These are phyloP conservation scores for Rubus parviflorus DNA, from an alignment of 306 rosid species.

Conservation along the genomic window DNA sequence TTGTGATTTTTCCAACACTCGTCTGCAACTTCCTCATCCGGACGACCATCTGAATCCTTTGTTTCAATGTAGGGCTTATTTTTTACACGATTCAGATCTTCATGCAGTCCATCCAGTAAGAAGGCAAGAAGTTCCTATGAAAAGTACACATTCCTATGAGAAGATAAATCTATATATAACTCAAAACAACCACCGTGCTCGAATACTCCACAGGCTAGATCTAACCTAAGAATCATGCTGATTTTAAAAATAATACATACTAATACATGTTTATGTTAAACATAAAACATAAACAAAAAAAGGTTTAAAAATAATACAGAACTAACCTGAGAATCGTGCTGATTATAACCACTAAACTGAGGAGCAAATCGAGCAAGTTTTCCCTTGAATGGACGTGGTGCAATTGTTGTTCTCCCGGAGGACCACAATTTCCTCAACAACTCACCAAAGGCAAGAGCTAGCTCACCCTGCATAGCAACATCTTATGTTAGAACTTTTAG, in stretches of 20 bases:
- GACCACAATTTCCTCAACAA: conserved; percentile 96
- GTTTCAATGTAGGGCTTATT: conserved; percentile 97
- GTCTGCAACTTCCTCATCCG: conserved; percentile 88
- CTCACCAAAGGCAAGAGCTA: conserved; percentile 94
- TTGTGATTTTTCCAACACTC: conserved; percentile 96
- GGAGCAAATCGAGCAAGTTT: conserved; percentile 98
- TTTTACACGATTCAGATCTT: conserved; percentile 98
- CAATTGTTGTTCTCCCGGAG: conserved; percentile 72
- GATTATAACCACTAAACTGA: conserved; percentile 97
- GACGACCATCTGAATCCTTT: conserved; percentile 87
- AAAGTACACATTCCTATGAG: conserved; percentile 16
- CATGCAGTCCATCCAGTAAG: conserved; percentile 97
- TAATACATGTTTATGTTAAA: not conserved
- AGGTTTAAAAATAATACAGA: not conserved
- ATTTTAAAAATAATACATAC: not conserved
- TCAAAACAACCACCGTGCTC: not conserved
- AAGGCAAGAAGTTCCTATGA: conserved; percentile 95
- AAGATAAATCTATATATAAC: not conserved
- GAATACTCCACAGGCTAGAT: not conserved
- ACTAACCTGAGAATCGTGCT: conserved; percentile 98
- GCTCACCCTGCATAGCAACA: conserved; percentile 78
- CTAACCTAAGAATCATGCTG: not conserved
- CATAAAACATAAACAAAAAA: conserved; percentile 20
- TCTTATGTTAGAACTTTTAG: conserved; percentile 25
- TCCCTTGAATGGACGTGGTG: conserved; percentile 93